Evolutionary conservation across 805 yeast genomes (phyloP).

Genomic region (Hanseniaspora mollemarum): DNA sequence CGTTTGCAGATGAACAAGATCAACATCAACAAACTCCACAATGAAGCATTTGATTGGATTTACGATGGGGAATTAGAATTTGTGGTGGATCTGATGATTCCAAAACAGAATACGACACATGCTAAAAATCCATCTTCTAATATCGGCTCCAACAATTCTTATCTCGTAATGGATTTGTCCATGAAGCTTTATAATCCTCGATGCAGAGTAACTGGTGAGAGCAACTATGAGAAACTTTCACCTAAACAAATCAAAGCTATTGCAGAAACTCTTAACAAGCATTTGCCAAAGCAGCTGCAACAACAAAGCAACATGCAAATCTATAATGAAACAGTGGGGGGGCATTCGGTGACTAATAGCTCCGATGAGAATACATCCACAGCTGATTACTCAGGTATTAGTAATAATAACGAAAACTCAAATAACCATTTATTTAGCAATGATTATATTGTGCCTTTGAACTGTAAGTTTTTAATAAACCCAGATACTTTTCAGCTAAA

Average conservation of each 20-base stretch:
- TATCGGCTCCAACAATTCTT: slow-evolving; percentile 30
- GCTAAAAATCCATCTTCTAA: not conserved
- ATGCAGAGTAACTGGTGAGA: slow-evolving; percentile 38
- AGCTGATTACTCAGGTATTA: not conserved
- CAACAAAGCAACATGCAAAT: slow-evolving; percentile 5
- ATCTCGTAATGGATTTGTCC: slow-evolving; percentile 57
- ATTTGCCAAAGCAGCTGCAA: slow-evolving; percentile 1
- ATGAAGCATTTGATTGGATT: slow-evolving; percentile 42
- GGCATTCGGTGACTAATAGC: not conserved
- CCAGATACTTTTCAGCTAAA: not conserved
- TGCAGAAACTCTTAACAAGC: slow-evolving; percentile 7
- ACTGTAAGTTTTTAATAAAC: slow-evolving; percentile 9
- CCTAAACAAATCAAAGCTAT: slow-evolving; percentile 20
- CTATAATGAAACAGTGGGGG: slow-evolving; percentile 12
- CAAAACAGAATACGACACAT: slow-evolving; percentile 31
- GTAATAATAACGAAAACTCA: not conserved
- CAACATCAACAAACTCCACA: slow-evolving; percentile 31
- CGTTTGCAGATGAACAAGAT: slow-evolving; percentile 36
- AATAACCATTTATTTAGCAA: too few species aligned
- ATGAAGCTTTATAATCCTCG: slow-evolving; percentile 41
- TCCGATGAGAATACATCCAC: not conserved
- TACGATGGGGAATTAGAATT: slow-evolving; percentile 59
- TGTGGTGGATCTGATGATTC: slow-evolving; percentile 61
- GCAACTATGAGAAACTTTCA: slow-evolving; percentile 33
- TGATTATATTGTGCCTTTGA: slow-evolving; percentile 10